Base-by-base conservation (phyloP, 306 rosid genomes). In the Prunus campanulata region DNA sequence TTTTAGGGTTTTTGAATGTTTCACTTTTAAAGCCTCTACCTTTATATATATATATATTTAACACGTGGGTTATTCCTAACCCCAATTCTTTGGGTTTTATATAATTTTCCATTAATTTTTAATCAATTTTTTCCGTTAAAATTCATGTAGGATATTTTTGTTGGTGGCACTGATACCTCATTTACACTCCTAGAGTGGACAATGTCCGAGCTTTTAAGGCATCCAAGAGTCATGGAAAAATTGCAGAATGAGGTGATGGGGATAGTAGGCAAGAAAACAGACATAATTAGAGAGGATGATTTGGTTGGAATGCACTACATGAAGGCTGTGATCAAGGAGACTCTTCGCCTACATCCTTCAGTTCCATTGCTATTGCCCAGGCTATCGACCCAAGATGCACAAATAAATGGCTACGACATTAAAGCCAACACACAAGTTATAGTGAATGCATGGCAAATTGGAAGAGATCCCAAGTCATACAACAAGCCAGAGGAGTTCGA, bases 261-360 rank as follows among this genome's bases (percentile, higher is more conserved):
- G 14, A 68, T 68, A 68, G 72, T 24, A 2, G 72, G 35, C 20
- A 49, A 20, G 3, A 12, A n/a, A n/a, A 6, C 55, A 8, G 18
- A 18, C 8, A 47, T 68, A 20, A 68, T 6, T 35, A 35, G 12
- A 6, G 72, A 68, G 56, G 52, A 68, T 39, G 29, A 68, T 47
- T 68, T 68, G 52, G 72, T 9, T 22, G 25, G 29, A 6, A 44
- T 68, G 55, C 16, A n/a, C 27, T 68, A 68, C 56, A 7, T 68
- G 56, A 68, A 47, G 50, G 72, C 56, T 0, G 39, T 68, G 18
- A 68, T 68, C 32, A 68, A 68, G 52, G 72, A 68, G 50, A 68
- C 52, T 46, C 72, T 68, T 14, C 72, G 72, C 12, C 44, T 39
- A 39, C 44, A 39, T 39, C 44, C 22, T 39, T 50, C 71, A n/a